Percentiles rank a stretch among this genome's conserved stretches.
Evolutionary conservation across 805 yeast genomes (phyloP).

Genomic region (Nakazawaea molendinolei): DNA sequence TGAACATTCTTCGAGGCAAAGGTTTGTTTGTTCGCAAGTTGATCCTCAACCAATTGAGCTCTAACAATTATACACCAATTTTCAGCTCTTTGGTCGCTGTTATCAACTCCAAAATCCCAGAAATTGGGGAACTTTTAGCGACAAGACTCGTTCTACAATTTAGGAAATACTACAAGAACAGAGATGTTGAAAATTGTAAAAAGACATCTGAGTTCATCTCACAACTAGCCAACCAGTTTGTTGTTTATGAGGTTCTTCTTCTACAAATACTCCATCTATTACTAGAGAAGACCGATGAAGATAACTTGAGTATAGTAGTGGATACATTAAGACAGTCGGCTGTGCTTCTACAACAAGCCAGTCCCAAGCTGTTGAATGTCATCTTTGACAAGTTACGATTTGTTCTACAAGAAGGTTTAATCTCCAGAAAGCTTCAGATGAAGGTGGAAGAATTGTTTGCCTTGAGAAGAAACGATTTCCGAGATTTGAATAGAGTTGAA

Average conservation of each 20-base stretch:
- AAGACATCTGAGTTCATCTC: conserved; percentile 43
- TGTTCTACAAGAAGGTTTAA: conserved; percentile 47
- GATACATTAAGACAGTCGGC: conserved; percentile 50
- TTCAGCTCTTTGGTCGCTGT: conserved; percentile 55
- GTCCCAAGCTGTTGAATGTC: conserved; percentile 37
- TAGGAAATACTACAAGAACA: conserved; percentile 41
- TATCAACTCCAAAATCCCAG: conserved; percentile 62
- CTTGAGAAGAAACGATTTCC: conserved; percentile 30
- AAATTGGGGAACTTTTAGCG: conserved; percentile 52
- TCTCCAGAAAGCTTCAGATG: conserved; percentile 35
- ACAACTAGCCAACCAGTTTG: conserved; percentile 56
- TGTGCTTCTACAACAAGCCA: conserved; percentile 33
- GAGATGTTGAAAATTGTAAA: conserved; percentile 37
- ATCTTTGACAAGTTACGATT: conserved; percentile 52
- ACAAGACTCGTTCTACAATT: conserved; percentile 53
- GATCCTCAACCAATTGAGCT: conserved; percentile 44
- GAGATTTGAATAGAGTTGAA: conserved; percentile 30
- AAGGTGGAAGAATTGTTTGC: conserved; percentile 47
- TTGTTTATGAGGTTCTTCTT: conserved; percentile 45
- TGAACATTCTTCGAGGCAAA: conserved; percentile 54
- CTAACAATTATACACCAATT: conserved; percentile 35
- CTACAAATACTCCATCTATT: conserved; percentile 47
- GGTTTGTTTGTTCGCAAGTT: conserved; percentile 55
- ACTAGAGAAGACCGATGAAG: conserved; percentile 39
- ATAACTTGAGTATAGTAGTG: conserved; percentile 47